Evolutionary conservation across 2,329 filamentous ascomycete species (phyloP), one percentile per base, ranked within the genome.

Genomic region (Aspergillus chevalieri): DNA sequence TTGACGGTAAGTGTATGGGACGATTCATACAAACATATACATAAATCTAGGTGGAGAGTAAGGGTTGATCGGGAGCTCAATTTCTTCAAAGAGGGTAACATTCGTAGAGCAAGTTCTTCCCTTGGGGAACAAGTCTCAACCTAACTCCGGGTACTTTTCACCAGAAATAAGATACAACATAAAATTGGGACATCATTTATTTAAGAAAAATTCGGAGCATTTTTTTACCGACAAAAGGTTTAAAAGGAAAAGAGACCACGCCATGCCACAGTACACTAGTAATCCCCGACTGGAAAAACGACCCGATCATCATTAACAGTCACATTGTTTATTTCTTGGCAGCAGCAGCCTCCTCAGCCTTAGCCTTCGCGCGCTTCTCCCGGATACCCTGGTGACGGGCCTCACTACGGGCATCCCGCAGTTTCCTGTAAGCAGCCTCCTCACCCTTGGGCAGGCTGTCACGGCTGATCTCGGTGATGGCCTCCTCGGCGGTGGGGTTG

Each of bases 321-420:
- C 63, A 70, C 59, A 30, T 30, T 30, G 65, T 70, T 68, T 75
- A 75, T 73, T 76, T 73, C 66, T 75, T 81, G 60, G 77, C 69
- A 55, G 72, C 72, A 57, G 80, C 78, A 52, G 81, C 81, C 64
- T 85, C 82, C 33, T 86, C 82, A 33, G 84, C 84, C 71, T 85
- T 92, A 67, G 89, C 88, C 82, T 86, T 87, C 65, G 81, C 85
- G 70, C 93, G 86, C 90, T 97, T 97, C 82, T 94, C 91, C 74
- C 90, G 85, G 69, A 81, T 81, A 77, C 93, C 93, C 59, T 81
- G 75, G 69, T 87, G 79, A 74, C 91, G 86, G 68, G 87, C 84
- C 70, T 94, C 87, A 73, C 83, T 84, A 77, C 93, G 86, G 63
- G 87, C 84, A 64, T 86, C 79, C 74, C 93, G 88, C 72, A 98